phyloP scores from a whole-genome alignment of 2,329 filamentous ascomycete genomes.

The Metarhizium album region DNA sequence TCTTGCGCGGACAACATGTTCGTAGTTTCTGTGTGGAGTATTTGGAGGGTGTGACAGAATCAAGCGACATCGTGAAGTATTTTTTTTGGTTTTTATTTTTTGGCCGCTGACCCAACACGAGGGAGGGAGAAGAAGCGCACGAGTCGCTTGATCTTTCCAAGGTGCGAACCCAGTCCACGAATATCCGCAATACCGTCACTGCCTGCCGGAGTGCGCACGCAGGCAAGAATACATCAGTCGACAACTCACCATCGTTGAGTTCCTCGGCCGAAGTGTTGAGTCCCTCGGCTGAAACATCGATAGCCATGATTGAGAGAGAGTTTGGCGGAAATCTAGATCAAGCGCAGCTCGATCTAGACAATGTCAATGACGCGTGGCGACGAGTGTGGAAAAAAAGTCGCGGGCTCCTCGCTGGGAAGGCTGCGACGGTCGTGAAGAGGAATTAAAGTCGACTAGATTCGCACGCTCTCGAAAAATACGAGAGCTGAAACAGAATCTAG shows the following conservation, averaged over 20 bases:
- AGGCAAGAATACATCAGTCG: background rate
- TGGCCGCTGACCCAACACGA: background rate
- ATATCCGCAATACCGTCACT: background rate
- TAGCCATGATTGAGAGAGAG: conserved; percentile 86
- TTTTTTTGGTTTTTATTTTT: no score
- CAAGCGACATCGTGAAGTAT: conserved; percentile 2
- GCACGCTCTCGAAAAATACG: conserved; percentile 33
- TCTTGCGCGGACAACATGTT: background rate
- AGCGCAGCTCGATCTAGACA: conserved; percentile 66
- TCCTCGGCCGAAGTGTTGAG: no score
- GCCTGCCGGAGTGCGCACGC: background rate
- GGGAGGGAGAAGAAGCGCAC: background rate
- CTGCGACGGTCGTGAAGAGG: conserved; percentile 20
- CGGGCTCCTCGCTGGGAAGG: conserved; percentile 24
- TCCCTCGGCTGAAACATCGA: conserved; percentile 91
- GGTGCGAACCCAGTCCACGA: background rate
- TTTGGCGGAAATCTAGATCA: conserved; percentile 54
- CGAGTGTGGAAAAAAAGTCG: conserved; percentile 24
- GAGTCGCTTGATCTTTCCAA: background rate
- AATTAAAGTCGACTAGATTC: conserved; percentile 33
- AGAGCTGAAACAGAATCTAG: conserved; percentile 31
- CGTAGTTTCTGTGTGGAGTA: conserved; percentile 1
- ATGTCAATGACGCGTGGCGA: conserved; percentile 30
- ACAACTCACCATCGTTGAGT: conserved; percentile 77
- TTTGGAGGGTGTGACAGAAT: background rate